Evolutionary conservation across 352 stramenopile species (phyloP), one percentile per base, ranked within the genome.

Genomic region (Halophytophthora batemanensis): DNA sequence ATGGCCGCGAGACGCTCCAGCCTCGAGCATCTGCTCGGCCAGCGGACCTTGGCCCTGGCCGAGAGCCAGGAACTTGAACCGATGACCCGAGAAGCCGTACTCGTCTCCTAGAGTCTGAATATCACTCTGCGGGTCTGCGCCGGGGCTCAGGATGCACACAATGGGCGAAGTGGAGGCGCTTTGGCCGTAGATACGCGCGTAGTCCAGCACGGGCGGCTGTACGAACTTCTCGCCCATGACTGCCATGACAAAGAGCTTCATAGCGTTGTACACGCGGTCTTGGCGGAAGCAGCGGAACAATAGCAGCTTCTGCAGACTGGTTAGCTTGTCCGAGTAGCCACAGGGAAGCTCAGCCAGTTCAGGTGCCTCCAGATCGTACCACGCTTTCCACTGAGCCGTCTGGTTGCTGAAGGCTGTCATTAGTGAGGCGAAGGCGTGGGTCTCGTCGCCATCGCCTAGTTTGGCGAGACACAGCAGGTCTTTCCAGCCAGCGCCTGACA

Each of bases 201-300:
- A 98, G 61, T 98, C 89, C 0, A 98, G 66, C 23, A 98, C 91
- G 0, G 95, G 95, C 8, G 94, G 93, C 64, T 98, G 94, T 8
- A 98, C 94, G 42, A 92, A 98, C 52, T 96, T 96, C 51, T 98
- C 90, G 6, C 92, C 87, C 78, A 98, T 95, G 7, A 86, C 54
- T 19, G 70, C 76, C 40, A 96, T 90, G 18, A 98, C 95, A 55
- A 98, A 98, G 25, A 97, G 63, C 57, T 98, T 97, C 59, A 97
- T 97, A 11, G 90, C 91, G 55, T 98, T 98, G 61, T 98, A 98
- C 14, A 98, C 92, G 3, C 95, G 83, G 56, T 98, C 95, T 35
- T 96, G 92, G 6, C 95, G 86, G 64, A 98, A 98, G 50, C 93
- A 98, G 15, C 95, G 73, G 47, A 96, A 96, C 14, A 98, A 66